Evolutionary conservation across 305 asterid species (phyloP), one percentile per base, ranked within the genome.

Genomic region (Solanum hybrid): DNA sequence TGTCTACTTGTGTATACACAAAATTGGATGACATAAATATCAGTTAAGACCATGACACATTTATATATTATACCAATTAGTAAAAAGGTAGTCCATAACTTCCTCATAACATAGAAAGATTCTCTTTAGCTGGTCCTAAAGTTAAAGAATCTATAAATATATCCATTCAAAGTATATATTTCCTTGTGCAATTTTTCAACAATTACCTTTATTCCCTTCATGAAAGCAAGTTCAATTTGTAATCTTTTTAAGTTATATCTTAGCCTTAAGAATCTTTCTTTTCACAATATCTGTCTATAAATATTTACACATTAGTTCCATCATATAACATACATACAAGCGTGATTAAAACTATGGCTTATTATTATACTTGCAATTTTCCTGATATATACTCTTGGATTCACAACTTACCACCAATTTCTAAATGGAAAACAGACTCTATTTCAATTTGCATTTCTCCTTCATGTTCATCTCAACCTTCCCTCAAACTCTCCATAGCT

Each of bases 351-450:
- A 37, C n/a, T 7, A 87, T 87, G 89, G 84, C 89, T 36, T 76
- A n/a, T 76, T 85, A n/a, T 86, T 85, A n/a, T 86, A 37, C 89
- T 71, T 85, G 91, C 86, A 78, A 90, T 10, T 93, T 94, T 34
- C 94, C 94, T 76, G 95, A 96, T 90, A 73, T 94, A 17, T 95
- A 87, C 86, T 90, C 96, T 9, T 95, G 97, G 96, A 90, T 96
- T 22, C 87, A 91, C 85, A 94, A 91, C 72, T 93, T 95, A 45
- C 97, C 95, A 71, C 95, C 94, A 29, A 91, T 91, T 77, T 86
- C 77, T 8, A 93, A 92, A 91, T 93, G 95, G 96, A 85, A 88
- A 79, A 87, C 92, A n/a, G 35, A 86, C 27, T 87, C 91, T 36
- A 90, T 88, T 79, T 93, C 71, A 60, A 60, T 91, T 77, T 90